Conservation (phyloP, 768 basidiomycete species). For the Pleurotus djamor region DNA sequence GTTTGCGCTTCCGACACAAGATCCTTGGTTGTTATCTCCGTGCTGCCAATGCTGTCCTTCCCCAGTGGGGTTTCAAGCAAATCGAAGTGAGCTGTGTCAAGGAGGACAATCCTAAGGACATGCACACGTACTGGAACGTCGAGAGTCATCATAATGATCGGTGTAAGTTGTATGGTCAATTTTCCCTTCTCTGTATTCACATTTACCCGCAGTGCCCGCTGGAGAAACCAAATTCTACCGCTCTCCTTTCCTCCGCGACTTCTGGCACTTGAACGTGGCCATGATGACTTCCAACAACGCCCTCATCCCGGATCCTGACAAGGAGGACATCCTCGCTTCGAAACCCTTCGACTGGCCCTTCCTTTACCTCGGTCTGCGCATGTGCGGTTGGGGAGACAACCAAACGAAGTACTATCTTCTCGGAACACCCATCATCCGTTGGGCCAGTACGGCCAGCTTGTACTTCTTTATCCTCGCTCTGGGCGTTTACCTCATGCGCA, state of each 20-base stretch:
- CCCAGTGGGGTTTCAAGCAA: constrained; percentile 99
- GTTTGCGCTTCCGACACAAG: constrained; percentile 80
- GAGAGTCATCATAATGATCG: constrained; percentile 97
- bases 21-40: constrained; percentile 83
- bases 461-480: constrained; percentile 48
- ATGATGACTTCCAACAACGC: constrained; percentile 99
- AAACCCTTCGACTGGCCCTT: constrained; percentile 94
- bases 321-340: constrained; percentile 96
- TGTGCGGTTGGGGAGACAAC: constrained; percentile 94
- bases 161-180: constrained; percentile 49
- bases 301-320: constrained; percentile 95
- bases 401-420: constrained; percentile 93
- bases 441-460: constrained; percentile 74
- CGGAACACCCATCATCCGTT: constrained; percentile 93
- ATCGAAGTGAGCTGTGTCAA: constrained; percentile 94
- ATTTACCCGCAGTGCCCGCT: constrained; percentile 60
- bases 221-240: constrained; percentile 82
- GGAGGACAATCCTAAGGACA: constrained; percentile 76
- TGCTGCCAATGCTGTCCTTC: constrained; percentile 85
- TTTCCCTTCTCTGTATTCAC: constrained; percentile 2
- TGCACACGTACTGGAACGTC: constrained; percentile 97
- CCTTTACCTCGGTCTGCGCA: constrained; percentile 84
- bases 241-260: constrained; percentile 94
- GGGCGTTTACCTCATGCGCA: constrained; percentile 73
- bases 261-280: constrained; percentile 98